Evolutionary conservation across 2,329 filamentous ascomycete genomes (phyloP).

Genomic region (Nigrograna mackinnonii): DNA sequence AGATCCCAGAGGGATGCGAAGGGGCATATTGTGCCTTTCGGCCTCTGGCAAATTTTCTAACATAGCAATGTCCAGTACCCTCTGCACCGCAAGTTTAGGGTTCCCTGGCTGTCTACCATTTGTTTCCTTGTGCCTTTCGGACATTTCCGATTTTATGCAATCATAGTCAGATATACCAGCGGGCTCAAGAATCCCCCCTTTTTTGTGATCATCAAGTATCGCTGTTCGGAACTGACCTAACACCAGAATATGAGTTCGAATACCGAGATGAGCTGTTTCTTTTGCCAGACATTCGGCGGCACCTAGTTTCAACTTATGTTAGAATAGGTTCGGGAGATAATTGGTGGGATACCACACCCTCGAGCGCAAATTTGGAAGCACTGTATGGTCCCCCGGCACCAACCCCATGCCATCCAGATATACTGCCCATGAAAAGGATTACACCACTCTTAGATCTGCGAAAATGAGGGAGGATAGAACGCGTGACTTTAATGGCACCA

Average conservation of each 20-base stretch:
- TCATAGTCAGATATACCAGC: conserved; percentile 14
- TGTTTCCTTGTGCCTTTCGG: conserved; percentile 2
- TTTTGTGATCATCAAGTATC: conserved; percentile 22
- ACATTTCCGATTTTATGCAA: not conserved
- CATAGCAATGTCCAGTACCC: conserved; percentile 13
- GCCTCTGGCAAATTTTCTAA: conserved; percentile 12
- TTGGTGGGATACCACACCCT: not conserved
- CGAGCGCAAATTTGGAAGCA: conserved; percentile 13
- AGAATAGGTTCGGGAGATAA: not conserved
- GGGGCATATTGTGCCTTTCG: conserved; percentile 25
- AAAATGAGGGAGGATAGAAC: conserved; percentile 43
- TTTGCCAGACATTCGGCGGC: conserved; percentile 5
- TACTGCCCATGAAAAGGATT: conserved; percentile 41
- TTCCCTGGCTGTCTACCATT: conserved; percentile 18
- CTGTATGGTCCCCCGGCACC: conserved; percentile 26
- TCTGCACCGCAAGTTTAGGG: conserved; percentile 16
- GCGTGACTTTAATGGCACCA: conserved; percentile 41
- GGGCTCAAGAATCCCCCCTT: conserved; percentile 6
- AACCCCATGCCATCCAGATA: conserved; percentile 10
- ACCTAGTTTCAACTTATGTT: not conserved
- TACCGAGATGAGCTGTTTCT: conserved; percentile 35
- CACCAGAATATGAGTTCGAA: conserved; percentile 40
- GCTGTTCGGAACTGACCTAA: conserved; percentile 37
- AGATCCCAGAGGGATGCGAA: conserved; percentile 29
- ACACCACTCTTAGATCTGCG: conserved; percentile 37